phyloP scores from a whole-genome alignment of 1,139 yeast species.

The Candida pseudocylindracea region DNA sequence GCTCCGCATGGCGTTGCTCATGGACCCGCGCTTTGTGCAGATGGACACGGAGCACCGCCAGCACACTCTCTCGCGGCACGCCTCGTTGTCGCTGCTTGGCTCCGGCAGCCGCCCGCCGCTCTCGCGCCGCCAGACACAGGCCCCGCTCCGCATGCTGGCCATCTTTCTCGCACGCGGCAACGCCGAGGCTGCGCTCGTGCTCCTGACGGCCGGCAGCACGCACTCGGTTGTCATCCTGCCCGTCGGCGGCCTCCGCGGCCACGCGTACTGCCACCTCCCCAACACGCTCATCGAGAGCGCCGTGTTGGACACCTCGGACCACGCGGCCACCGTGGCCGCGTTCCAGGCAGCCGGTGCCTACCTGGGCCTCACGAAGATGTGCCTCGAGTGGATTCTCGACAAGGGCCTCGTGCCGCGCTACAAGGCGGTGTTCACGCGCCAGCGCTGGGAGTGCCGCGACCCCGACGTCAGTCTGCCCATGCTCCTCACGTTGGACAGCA shows the following conservation, averaged over 20 bases:
- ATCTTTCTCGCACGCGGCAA: constrained; percentile 3
- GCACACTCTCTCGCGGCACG: background rate
- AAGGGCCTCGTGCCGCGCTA: no score
- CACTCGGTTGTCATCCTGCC: constrained; percentile 13
- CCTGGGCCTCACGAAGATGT: no score
- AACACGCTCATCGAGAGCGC: constrained; percentile 9
- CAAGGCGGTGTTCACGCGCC: no score
- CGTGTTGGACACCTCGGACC: no score
- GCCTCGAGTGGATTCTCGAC: constrained; percentile 3
- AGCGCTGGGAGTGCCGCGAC: no score
- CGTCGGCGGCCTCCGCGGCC: constrained; percentile 20
- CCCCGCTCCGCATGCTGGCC: constrained; percentile 4
- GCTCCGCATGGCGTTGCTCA: no score
- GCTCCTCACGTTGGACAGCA: no score
- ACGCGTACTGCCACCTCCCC: constrained; percentile 17
- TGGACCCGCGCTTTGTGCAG: background rate
- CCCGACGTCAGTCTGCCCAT: no score
- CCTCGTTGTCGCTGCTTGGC: constrained; percentile 9
- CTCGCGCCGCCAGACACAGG: constrained; percentile 4
- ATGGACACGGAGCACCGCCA: background rate
- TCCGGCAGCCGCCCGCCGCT: constrained; percentile 15
- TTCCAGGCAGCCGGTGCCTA: no score
- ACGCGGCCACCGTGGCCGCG: no score
- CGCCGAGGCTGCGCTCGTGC: constrained; percentile 13
- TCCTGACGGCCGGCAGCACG: constrained; percentile 9